Evolutionary conservation across 306 rosid genomes (phyloP).

Genomic region (Styphnolobium japonicum): DNA sequence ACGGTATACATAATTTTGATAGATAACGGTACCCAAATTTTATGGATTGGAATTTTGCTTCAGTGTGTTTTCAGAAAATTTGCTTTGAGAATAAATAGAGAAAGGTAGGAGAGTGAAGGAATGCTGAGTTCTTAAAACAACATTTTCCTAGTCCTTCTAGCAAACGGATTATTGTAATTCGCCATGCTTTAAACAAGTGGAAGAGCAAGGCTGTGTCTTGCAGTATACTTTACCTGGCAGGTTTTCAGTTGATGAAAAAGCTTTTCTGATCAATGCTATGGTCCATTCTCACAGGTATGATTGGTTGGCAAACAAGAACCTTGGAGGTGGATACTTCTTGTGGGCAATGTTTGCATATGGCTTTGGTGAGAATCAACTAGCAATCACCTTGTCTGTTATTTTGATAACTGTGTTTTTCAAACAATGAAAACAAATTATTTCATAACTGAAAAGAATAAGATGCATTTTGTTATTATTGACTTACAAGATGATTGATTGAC

Average conservation of each 20-base stretch:
- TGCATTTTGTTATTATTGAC: not conserved
- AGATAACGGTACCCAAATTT: not conserved
- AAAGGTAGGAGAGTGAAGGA: not conserved
- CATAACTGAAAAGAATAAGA: not conserved
- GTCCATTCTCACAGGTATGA: conserved; percentile 61
- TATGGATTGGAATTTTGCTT: conserved; percentile 11
- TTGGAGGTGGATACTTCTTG: conserved; percentile 81
- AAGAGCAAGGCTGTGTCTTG: not conserved
- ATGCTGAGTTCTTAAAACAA: not conserved
- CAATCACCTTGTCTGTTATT: not conserved
- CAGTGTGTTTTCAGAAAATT: not conserved
- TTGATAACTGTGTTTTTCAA: not conserved
- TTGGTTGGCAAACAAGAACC: conserved; percentile 79
- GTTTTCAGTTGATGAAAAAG: not conserved
- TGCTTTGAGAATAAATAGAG: not conserved
- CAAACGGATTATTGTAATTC: not conserved
- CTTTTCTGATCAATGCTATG: not conserved
- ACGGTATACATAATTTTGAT: not conserved
- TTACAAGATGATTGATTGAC: conserved; percentile 6
- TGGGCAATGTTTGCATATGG: conserved; percentile 97
- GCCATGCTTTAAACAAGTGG: conserved; percentile 5
- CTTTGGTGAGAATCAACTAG: conserved; percentile 59
- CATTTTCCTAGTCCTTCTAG: not conserved
- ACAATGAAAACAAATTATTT: not conserved
- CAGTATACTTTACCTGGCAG: conserved; percentile 1